phyloP scores from a whole-genome alignment of 2,329 filamentous ascomycete species.

The Ophiostoma tasmaniense region DNA sequence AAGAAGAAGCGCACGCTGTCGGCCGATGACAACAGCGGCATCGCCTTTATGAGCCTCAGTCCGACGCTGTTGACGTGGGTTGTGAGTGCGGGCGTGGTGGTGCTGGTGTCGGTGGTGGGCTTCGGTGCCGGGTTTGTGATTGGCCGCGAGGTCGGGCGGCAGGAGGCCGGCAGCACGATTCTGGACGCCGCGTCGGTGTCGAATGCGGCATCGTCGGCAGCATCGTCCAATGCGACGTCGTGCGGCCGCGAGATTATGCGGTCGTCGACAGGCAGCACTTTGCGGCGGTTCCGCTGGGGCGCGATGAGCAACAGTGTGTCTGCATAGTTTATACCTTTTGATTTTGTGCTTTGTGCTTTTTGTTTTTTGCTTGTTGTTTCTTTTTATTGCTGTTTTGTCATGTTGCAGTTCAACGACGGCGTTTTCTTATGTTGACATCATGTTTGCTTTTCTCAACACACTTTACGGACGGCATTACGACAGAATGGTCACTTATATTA shows the following conservation, averaged over 20 bases:
- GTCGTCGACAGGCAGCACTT: constrained; percentile 39
- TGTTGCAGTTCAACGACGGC: not conserved
- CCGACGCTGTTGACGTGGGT: constrained; percentile 58
- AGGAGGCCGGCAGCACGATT: constrained; percentile 38
- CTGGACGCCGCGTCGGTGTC: not conserved
- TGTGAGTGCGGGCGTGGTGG: constrained; percentile 57
- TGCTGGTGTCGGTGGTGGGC: constrained; percentile 58
- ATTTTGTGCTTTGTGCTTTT: too few species aligned
- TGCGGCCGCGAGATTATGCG: constrained; percentile 48
- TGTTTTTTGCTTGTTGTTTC: not conserved
- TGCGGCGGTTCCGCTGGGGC: constrained; percentile 48
- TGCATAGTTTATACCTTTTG: constrained; percentile 27
- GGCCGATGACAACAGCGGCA: constrained; percentile 29
- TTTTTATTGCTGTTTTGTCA: too few species aligned
- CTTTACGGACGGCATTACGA: not conserved
- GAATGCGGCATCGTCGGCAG: constrained; percentile 29
- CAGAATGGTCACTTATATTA: not conserved
- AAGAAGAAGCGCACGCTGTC: constrained; percentile 50
- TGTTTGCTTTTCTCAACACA: not conserved
- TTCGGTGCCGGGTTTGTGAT: constrained; percentile 58
- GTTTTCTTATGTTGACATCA: not conserved
- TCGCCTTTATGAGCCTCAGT: constrained; percentile 36
- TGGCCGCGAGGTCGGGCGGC: constrained; percentile 56
- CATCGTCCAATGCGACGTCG: constrained; percentile 37
- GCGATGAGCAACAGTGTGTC: constrained; percentile 42